Base-by-base conservation (phyloP, 257 asterid species). In the Ballota nigra region DNA sequence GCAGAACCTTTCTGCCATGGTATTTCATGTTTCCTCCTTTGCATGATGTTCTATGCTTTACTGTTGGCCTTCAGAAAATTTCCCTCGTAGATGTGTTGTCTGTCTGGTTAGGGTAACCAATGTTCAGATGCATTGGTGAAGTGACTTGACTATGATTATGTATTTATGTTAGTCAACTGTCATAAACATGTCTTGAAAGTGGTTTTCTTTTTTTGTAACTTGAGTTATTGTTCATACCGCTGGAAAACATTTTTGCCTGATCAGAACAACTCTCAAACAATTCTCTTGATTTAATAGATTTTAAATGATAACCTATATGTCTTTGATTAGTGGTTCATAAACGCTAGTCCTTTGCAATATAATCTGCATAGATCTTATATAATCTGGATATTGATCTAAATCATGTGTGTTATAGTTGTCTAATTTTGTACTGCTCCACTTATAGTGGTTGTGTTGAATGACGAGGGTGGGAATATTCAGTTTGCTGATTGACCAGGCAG, bases 1-100 rank as follows among this genome's bases (percentile, higher is more conserved):
- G 74, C 99, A 95, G 83, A 95, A 95, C 84, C 91, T 95, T 61
- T 83, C 99, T 40, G 76, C 89, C 52, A 96, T 84, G 98, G 99
- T 95, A 78, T 58, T 62, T 68, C 68, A 70, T 85, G 16, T 36
- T 34, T 80, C 11, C 33, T 72, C 45, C 61, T 55, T 49, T 45
- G n/a, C 52, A 18, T 33, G 75, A 20, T 52, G n/a, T 23, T 73
- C 16, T 59, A 3, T 72, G 51, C 29, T 7, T 62, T 16, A 60
- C 18, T 47, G 49, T 24, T 47, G 53, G 26, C 26, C 28, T 19
- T 67, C 19, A 63, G 43, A 49, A 19, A 49, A 59, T 41, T 52
- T 66, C 23, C 22, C 22, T 31, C 28, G n/a, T 59, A 16, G 72
- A 57, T 57, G 45, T 51, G 56, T 58, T 3, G 55, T 71, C 72